These are phyloP conservation scores for Aspergillus sclerotioniger DNA, from an alignment of 495 filamentous ascomycete species.

Conservation along the genomic window DNA sequence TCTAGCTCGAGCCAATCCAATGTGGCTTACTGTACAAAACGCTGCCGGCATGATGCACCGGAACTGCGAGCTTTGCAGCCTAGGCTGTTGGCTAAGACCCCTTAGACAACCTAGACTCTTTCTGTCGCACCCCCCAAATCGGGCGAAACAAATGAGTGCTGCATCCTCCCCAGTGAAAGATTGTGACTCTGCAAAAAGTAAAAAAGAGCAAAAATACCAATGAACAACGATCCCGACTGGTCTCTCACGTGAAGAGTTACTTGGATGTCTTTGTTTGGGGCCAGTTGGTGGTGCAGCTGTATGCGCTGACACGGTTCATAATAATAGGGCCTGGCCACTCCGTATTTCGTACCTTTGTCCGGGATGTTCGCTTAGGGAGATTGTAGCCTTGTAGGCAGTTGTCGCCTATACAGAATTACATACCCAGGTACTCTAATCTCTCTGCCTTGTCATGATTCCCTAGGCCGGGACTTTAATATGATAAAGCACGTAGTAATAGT, in stretches of 20 bases:
- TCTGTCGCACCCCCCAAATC: not conserved
- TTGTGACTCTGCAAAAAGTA: not conserved
- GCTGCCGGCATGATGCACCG: constrained; percentile 13
- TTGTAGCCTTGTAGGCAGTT: not conserved
- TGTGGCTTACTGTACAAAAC: constrained; percentile 7
- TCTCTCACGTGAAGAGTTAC: constrained; percentile 6
- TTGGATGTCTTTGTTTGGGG: constrained; percentile 22
- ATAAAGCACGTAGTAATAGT: too few species aligned
- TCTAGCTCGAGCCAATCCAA: constrained; percentile 1
- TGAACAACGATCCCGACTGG: not conserved
- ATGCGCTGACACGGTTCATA: not conserved
- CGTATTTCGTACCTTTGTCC: constrained; percentile 5
- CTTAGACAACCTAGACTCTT: constrained; percentile 6
- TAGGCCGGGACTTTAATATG: too few species aligned
- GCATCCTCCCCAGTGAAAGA: not conserved
- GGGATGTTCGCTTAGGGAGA: not conserved
- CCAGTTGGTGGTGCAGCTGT: constrained; percentile 21
- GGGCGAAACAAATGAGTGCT: not conserved
- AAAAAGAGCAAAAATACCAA: not conserved
- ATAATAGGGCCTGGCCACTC: not conserved
- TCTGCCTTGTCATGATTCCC: too few species aligned
- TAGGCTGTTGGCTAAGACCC: constrained; percentile 6
- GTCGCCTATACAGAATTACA: too few species aligned
- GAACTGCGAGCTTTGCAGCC: constrained; percentile 15
- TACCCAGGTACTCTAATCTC: too few species aligned